phyloP scores from a whole-genome alignment of 768 basidiomycete genomes.

The Boletus tylopilopsis region DNA sequence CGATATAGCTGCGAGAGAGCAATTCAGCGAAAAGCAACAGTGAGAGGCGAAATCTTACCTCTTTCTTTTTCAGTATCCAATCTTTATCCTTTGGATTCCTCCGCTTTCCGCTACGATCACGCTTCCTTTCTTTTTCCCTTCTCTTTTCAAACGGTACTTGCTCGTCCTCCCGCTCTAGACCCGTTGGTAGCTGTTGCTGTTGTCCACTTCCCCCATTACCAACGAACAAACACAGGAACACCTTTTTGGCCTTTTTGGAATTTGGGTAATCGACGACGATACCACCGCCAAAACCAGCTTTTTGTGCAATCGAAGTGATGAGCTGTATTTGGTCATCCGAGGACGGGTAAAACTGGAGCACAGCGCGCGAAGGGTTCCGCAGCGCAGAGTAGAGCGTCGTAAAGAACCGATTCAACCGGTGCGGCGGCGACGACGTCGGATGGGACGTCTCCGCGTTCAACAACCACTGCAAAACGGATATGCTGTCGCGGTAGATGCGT shows the following conservation, averaged over 20 bases:
- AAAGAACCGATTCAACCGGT: constrained; percentile 84
- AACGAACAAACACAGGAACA: constrained; percentile 90
- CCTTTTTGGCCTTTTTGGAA: constrained; percentile 92
- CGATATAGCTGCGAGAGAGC: constrained; percentile 62
- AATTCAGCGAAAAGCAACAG: constrained; percentile 1
- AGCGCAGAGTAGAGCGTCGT: constrained; percentile 87
- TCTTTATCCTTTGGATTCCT: constrained; percentile 74
- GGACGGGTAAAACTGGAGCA: constrained; percentile 94
- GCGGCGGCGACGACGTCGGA: constrained; percentile 85
- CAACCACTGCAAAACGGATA: constrained; percentile 99
- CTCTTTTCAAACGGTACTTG: constrained; percentile 73
- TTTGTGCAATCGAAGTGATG: constrained; percentile 88
- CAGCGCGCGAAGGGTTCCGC: constrained; percentile 78
- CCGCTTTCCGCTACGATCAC: constrained; percentile 61
- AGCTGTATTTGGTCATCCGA: constrained; percentile 97
- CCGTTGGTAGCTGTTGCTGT: constrained; percentile 69
- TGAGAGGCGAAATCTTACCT: constrained; percentile 45
- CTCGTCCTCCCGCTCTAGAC: constrained; percentile 66
- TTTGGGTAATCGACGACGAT: constrained; percentile 97
- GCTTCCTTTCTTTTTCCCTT: constrained; percentile 60
- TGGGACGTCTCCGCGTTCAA: constrained; percentile 93
- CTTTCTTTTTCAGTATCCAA: constrained; percentile 97
- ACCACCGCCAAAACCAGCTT: constrained; percentile 95
- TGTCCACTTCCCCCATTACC: constrained; percentile 63
- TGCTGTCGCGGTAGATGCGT: constrained; percentile 45